Evolutionary conservation across 148 eudicot species (phyloP), one percentile per base, ranked within the genome.

Genomic region (Fagopyrum esculentum): DNA sequence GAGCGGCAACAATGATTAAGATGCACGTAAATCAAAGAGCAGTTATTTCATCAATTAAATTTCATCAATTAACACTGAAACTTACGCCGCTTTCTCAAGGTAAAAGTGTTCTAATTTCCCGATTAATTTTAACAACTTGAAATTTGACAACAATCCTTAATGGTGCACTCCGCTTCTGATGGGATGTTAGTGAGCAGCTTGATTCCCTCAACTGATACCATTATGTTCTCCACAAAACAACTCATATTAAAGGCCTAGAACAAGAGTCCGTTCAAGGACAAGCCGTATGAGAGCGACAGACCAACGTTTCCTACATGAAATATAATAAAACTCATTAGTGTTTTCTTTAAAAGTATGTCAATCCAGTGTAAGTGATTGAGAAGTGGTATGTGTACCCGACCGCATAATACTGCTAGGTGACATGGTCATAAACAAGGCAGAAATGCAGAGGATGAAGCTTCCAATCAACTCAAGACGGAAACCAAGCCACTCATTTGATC

Each of bases 121-220:
- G 0, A 22, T 22, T 22, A 22, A 22, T 22, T 22, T 22, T 22
- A 22, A 22, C 26, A 22, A 22, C 26, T 22, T 22, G 26, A 22
- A 22, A 22, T 22, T 22, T 22, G 26, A 22, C 26, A 22, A 68
- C 76, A 73, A 55, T 90, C 92, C 69, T 89, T 83, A 61, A 76
- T 86, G 66, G 72, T 83, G 92, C 96, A 95, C 79, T 87, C 89
- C 48, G 96, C 96, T 84, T 95, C 98, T 40, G 98, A 89, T 70
- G 89, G 88, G 71, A 92, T 87, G 76, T 79, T 81, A 10, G 86
- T 80, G 81, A 92, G 90, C 75, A 92, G 98, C 72, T 92, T 92
- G 77, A 95, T 78, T 77, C 98, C 92, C 80, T 95, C 98, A 68
- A 95, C 98, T 5, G 98, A 90, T 69, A 95, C 97, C 96, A 95